A percentile compares a stretch with the other conserved stretches of the same genome.
Evolutionary conservation across 352 stramenopile genomes (phyloP).

Genomic region (Phytophthora pisi): DNA sequence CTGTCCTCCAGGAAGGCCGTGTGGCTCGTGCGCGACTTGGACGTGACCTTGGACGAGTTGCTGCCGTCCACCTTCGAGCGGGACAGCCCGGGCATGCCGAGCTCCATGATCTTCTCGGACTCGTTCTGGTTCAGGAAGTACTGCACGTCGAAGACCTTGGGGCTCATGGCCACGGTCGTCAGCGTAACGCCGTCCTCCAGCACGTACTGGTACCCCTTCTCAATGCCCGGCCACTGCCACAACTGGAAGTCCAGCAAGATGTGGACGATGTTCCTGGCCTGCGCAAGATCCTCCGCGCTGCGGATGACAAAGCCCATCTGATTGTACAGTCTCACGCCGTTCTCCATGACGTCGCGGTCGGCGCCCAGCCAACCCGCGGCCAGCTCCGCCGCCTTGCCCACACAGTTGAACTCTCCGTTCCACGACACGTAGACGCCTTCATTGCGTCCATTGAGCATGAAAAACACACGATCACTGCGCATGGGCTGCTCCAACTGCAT

Average conservation of each 20-base stretch:
- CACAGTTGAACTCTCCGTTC: conserved; percentile 72
- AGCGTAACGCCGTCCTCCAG: conserved; percentile 71
- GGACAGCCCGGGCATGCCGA: conserved; percentile 51
- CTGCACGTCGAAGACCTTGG: conserved; percentile 80
- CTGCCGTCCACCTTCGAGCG: conserved; percentile 72
- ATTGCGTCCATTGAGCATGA: conserved; percentile 84
- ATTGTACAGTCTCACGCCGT: conserved; percentile 72
- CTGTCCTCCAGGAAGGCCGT: conserved; percentile 72
- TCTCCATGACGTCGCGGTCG: conserved; percentile 63
- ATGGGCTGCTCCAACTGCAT: conserved; percentile 42
- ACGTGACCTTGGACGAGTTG: conserved; percentile 67
- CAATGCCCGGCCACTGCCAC: conserved; percentile 81
- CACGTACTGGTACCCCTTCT: conserved; percentile 67
- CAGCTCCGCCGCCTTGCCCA: conserved; percentile 45
- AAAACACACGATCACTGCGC: conserved; percentile 62
- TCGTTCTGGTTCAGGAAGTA: conserved; percentile 67
- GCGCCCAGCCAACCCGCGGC: conserved; percentile 68
- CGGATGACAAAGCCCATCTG: conserved; percentile 67
- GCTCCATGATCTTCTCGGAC: conserved; percentile 58
- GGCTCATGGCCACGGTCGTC: conserved; percentile 65
- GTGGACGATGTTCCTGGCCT: conserved; percentile 68
- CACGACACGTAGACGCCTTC: conserved; percentile 75
- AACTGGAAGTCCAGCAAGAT: conserved; percentile 83
- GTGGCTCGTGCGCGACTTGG: conserved; percentile 73
- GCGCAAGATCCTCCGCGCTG: conserved; percentile 46